These are phyloP conservation scores for Parietichytrium sp. DNA, from an alignment of 108 stramenopile genomes.

Conservation along the genomic window DNA sequence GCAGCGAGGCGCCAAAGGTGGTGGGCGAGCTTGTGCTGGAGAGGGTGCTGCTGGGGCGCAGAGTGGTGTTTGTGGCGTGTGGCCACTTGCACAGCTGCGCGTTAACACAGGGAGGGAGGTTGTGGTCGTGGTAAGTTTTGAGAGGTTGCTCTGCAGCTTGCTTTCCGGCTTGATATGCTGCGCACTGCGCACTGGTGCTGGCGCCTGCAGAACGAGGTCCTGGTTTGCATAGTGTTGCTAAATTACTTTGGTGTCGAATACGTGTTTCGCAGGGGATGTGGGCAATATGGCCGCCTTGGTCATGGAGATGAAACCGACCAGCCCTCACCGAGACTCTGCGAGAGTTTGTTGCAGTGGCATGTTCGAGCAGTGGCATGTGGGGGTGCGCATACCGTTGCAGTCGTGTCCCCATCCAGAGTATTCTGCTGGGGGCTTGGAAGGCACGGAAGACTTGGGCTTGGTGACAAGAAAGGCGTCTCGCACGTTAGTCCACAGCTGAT, in stretches of 20 bases:
- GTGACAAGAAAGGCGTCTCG: not conserved
- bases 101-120: not conserved
- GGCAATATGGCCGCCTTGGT: not conserved
- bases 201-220: too few relatives aligned
- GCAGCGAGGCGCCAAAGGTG: not conserved
- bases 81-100: constrained; percentile 1
- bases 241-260: too few relatives aligned
- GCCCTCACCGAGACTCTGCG: not conserved
- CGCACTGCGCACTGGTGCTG: too few relatives aligned
- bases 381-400: not conserved
- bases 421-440: not conserved
- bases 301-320: not conserved
- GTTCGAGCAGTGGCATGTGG: not conserved
- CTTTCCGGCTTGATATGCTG: too few relatives aligned
- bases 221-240: too few relatives aligned
- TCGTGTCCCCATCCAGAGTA: not conserved
- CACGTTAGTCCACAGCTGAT: not conserved
- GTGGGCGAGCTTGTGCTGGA: not conserved
- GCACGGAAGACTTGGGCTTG: not conserved
- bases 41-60: not conserved
- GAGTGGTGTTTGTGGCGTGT: not conserved
- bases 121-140: not conserved
- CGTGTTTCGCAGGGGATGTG: too few relatives aligned
- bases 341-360: not conserved
- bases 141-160: too few relatives aligned